Conservation (phyloP, 345 rosid genomes). For the Brassica juncea region DNA sequence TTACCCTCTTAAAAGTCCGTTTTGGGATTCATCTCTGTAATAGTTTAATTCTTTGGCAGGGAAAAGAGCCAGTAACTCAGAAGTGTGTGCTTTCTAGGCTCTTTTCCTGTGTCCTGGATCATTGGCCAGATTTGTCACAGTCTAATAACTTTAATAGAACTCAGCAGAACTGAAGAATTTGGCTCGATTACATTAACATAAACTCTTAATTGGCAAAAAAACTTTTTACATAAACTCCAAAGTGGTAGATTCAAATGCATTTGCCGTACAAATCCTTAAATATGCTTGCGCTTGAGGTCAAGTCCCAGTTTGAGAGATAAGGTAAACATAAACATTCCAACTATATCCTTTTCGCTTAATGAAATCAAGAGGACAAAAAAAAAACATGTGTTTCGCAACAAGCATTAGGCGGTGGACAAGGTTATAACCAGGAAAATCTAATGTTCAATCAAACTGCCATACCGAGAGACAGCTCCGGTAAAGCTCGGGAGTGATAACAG, state of each 20-base stretch:
- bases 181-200: not conserved
- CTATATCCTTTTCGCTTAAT: no score
- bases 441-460: constrained; percentile 74
- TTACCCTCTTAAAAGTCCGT: no score
- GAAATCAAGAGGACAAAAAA: no score
- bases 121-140: not conserved
- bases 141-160: not conserved
- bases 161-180: not conserved
- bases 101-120: not conserved
- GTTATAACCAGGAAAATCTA: not conserved
- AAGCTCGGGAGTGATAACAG: constrained; percentile 43
- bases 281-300: no score
- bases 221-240: not conserved
- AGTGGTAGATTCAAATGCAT: not conserved
- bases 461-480: constrained; percentile 43
- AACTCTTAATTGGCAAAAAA: not conserved
- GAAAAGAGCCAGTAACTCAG: no score
- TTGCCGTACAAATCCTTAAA: not conserved
- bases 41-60: no score
- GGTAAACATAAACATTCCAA: no score
- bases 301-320: no score
- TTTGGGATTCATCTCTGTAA: no score
- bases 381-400: no score
- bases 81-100: no score
- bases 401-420: no score